phyloP scores from a whole-genome alignment of 495 filamentous ascomycete species.

The Aspergillus ostianus region DNA sequence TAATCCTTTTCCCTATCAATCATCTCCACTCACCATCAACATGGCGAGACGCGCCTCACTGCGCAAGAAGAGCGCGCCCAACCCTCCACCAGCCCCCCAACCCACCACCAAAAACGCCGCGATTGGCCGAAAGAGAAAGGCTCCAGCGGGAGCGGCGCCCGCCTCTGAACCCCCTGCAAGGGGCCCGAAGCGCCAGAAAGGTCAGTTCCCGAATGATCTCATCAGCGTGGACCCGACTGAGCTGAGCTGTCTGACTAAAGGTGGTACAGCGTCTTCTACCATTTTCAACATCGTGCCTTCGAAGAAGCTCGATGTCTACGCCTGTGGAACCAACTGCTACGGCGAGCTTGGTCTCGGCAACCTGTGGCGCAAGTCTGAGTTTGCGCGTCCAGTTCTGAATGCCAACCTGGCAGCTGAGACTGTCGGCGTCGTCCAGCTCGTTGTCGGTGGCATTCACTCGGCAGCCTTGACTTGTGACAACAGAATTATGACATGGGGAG shows the following conservation, averaged over 20 bases:
- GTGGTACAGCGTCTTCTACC: background rate
- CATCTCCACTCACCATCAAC: background rate
- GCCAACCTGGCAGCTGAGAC: conserved; percentile 38
- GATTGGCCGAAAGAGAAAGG: background rate
- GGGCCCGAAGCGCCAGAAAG: background rate
- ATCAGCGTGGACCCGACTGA: too few relatives aligned
- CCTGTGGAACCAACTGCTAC: conserved; percentile 48
- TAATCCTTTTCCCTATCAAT: background rate
- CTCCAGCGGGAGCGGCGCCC: background rate
- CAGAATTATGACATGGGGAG: conserved; percentile 68
- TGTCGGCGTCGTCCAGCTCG: conserved; percentile 59
- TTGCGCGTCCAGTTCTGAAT: conserved; percentile 54
- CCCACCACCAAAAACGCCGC: background rate
- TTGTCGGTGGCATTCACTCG: conserved; percentile 66
- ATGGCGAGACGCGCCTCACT: background rate
- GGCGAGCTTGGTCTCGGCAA: conserved; percentile 56
- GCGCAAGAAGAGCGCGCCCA: background rate
- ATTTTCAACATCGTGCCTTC: conserved; percentile 24
- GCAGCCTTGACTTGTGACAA: conserved; percentile 65
- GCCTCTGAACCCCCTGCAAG: background rate
- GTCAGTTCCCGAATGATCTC: background rate
- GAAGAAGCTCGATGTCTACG: conserved; percentile 47
- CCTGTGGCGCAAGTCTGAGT: conserved; percentile 42
- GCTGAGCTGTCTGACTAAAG: background rate
- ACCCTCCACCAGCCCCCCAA: background rate